Evolutionary conservation across 345 rosid species (phyloP).

Genomic region (Carallia brachiata): DNA sequence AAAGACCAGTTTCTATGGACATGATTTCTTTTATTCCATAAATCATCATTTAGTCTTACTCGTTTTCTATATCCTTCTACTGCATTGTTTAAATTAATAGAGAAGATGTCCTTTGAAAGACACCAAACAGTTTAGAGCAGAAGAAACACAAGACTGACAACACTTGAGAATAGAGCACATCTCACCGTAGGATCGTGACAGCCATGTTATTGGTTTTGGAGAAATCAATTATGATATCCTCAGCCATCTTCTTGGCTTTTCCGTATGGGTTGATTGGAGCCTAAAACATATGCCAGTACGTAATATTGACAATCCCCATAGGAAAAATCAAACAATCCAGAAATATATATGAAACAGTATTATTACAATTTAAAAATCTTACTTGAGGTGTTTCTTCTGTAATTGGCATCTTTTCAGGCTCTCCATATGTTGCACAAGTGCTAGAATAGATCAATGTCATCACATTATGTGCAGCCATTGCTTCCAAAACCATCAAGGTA

Average conservation of each 20-base stretch:
- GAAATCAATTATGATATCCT: constrained; percentile 89
- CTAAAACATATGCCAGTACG: constrained; percentile 33
- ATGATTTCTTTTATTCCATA: no score
- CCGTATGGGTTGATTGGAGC: constrained; percentile 95
- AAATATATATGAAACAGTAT: neutral
- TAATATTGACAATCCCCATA: neutral
- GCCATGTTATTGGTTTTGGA: constrained; percentile 88
- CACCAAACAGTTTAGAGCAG: no score
- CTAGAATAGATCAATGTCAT: constrained; percentile 92
- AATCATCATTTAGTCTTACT: no score
- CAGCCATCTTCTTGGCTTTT: constrained; percentile 99
- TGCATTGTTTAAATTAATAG: no score
- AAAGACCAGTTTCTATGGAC: neutral
- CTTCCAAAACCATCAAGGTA: constrained; percentile 83
- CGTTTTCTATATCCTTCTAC: no score
- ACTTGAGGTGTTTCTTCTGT: constrained; percentile 92
- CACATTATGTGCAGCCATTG: constrained; percentile 81
- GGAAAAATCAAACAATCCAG: neutral
- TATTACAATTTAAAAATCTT: constrained; percentile 5
- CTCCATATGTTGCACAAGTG: constrained; percentile 98
- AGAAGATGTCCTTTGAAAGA: no score
- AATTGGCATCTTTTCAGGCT: constrained; percentile 95
- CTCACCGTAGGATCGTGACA: constrained; percentile 85
- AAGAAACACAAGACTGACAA: neutral
- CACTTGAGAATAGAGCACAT: constrained; percentile 1